Conservation (phyloP, 2,329 filamentous ascomycete species). For the Penicillium sp. region DNA sequence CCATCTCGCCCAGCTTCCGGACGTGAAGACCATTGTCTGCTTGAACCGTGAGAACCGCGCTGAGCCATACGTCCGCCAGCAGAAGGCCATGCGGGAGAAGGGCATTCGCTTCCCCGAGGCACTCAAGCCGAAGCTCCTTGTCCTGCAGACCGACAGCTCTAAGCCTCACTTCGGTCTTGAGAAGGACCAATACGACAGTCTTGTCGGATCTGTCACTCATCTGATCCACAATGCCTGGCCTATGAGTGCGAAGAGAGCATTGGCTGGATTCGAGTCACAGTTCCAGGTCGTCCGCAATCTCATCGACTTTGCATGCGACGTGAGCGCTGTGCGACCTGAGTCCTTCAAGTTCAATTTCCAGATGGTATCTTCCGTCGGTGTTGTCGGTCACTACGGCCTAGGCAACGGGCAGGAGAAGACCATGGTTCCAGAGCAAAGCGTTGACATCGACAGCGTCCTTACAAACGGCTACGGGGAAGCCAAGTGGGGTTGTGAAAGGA, state of each 20-base stretch:
- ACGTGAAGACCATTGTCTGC: slow-evolving; percentile 45
- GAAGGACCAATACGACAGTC: slow-evolving; percentile 37
- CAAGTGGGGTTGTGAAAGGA: slow-evolving; percentile 54
- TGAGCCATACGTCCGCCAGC: not conserved
- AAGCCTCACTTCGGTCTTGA: slow-evolving; percentile 53
- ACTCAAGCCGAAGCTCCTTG: slow-evolving; percentile 42
- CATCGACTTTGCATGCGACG: slow-evolving; percentile 15
- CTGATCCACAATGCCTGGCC: slow-evolving; percentile 42
- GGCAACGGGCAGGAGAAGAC: slow-evolving; percentile 24
- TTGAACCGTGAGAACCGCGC: slow-evolving; percentile 45
- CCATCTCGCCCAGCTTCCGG: slow-evolving; percentile 32
- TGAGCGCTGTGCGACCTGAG: not conserved
- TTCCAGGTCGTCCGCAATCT: slow-evolving; percentile 20
- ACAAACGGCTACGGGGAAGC: slow-evolving; percentile 56
- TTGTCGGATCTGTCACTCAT: slow-evolving; percentile 49
- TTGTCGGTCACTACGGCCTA: slow-evolving; percentile 39
- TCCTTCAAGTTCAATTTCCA: slow-evolving; percentile 38
- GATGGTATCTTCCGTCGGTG: slow-evolving; percentile 47
- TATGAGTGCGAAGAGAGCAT: slow-evolving; percentile 11
- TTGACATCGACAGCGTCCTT: slow-evolving; percentile 45
- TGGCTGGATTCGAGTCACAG: slow-evolving; percentile 19
- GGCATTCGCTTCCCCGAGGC: slow-evolving; percentile 1
- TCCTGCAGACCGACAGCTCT: slow-evolving; percentile 54
- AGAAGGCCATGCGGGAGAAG: not conserved
- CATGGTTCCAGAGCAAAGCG: slow-evolving; percentile 48